Evolutionary conservation across 805 yeast genomes (phyloP), one percentile per base, ranked within the genome.

Genomic region (Pichia sporocuriosa): DNA sequence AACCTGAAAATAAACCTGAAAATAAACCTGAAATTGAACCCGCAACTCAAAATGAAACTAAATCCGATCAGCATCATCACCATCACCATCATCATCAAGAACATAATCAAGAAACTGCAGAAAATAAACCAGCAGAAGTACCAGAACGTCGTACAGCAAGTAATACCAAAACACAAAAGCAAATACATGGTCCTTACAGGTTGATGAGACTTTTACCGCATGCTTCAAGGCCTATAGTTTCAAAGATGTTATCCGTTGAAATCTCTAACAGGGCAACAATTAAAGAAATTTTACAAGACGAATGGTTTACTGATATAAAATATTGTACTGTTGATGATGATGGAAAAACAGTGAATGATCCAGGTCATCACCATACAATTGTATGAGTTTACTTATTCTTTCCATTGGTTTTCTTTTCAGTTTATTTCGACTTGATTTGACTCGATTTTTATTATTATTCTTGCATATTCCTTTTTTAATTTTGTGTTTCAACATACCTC

Each of bases 171-270:
- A 52, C 66, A 27, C 65, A 61, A 52, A 76, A 75, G 51, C 80
- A 78, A 47, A 77, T 83, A 20, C 88, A 83, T 54, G 95, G 95
- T 6, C 90, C 93, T 10, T 84, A 84, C 62, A 69, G 95, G 57
- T 65, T 84, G 49, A 76, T 84, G 81, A 74, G 95, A 62, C 65
- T 84, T 38, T 63, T 84, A 28, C 95, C 95, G 4, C 95, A 84
- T 59, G 88, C 90, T 7, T 68, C 93, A 13, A 72, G 95, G 60
- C 93, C 90, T 11, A 67, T 84, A 10, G 68, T 84, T 24, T 79
- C 83, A 20, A 69, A 64, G 44, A 82, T 84, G 79, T 62, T 84
- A 22, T 69, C 69, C 39, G 67, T 81, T 13, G 85, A 83, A 49
- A 79, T 83, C 10, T 43, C 44, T 1, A 65, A 70, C 44, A 71